Base-by-base conservation (phyloP, 352 stramenopile genomes). In the Phytophthora ohioensis region DNA sequence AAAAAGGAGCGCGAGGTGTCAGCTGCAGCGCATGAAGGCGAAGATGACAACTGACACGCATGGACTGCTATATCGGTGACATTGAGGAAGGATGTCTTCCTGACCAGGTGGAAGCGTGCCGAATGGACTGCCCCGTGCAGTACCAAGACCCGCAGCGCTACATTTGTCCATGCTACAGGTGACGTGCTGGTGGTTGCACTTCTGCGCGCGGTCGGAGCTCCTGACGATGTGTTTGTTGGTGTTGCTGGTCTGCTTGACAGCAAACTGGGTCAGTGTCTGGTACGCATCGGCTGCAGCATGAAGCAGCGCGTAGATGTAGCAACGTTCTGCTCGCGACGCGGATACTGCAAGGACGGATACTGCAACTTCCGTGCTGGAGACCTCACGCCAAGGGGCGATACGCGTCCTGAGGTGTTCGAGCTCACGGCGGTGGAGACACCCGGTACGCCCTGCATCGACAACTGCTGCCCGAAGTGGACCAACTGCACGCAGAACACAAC, bases 281-380 rank as follows among this genome's bases (percentile, higher is more conserved):
- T 91, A 34, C 63, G 79, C 17, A 82, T 91, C 34, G 82, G 86
- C 39, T 93, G 86, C 66, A 82, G 67, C 36, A 80, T 90, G 69
- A 78, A 78, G 56, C 84, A 93, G 54, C 86, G 84, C 42, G 67
- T 87, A 49, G 81, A 91, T 17, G 76, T 91, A 13, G 83, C 90
- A 38, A 58, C 79, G 35, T 88, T 90, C 52, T 93, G 86, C 76
- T 90, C 86, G 8, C 81, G 84, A 36, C 86, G 84, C 53, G 86
- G 84, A 15, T 93, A 93, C 72, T 93, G 86, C 79, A 93, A 93
- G 68, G 86, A 91, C 52, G 84, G 81, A 45, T 92, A 93, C 68
- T 93, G 86, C 69, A 67, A 57, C 13, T 92, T 85, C 60, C 82
- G 86, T 31, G 76, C 67, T 0, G 86, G 84, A 13, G 86, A 93